Percentiles rank a stretch among this genome's conserved stretches.
phyloP scores from a whole-genome alignment of 2,329 filamentous ascomycete species.

The Aureobasidium sp. region DNA sequence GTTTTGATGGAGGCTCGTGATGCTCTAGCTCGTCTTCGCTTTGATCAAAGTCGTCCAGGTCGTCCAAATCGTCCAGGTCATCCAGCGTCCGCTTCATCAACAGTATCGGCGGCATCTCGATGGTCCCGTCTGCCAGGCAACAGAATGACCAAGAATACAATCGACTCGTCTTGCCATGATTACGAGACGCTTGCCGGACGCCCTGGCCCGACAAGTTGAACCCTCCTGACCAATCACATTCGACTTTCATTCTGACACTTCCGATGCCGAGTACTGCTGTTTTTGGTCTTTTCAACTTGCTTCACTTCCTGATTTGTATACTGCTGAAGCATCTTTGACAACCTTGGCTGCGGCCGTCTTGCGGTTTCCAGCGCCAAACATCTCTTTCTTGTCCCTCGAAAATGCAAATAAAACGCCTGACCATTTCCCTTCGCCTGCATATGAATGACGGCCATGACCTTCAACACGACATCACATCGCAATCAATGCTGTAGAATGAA shows the following conservation, averaged over 20 bases:
- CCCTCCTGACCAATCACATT: neutral
- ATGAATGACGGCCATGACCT: neutral
- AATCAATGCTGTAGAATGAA: too few species aligned
- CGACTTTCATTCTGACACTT: constrained; percentile 3
- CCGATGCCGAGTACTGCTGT: neutral
- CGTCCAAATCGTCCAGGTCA: neutral
- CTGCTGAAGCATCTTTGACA: neutral
- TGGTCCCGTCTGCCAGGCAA: neutral
- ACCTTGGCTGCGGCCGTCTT: neutral
- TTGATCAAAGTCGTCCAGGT: neutral
- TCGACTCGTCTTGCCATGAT: neutral
- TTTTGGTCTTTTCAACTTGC: too few species aligned
- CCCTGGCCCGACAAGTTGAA: neutral
- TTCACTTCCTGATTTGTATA: neutral
- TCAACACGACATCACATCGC: too few species aligned
- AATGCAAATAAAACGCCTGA: neutral
- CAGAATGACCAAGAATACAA: neutral
- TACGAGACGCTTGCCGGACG: neutral
- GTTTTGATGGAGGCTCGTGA: neutral
- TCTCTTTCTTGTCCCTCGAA: neutral
- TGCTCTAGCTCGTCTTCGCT: neutral
- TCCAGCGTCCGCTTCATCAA: neutral
- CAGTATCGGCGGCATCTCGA: constrained; percentile 1
- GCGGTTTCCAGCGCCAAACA: constrained; percentile 2
- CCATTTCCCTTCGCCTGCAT: neutral